Evolutionary conservation across 2,329 filamentous ascomycete species (phyloP), one percentile per base, ranked within the genome.

Genomic region (Fusarium incarnatum): DNA sequence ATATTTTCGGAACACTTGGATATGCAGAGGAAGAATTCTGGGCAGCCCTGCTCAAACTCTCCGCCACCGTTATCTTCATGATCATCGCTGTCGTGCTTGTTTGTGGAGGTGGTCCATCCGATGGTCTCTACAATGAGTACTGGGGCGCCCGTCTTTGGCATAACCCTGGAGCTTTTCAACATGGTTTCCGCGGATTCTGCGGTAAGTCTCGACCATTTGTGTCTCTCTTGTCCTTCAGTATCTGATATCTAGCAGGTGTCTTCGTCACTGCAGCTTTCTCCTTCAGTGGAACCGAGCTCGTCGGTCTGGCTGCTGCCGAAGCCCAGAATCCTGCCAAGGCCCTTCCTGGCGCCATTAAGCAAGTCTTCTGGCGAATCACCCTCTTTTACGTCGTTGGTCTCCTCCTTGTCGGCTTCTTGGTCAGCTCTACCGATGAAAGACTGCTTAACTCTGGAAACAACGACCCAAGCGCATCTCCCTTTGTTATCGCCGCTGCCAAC

Each of bases 271-370:
- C 91, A 5, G 91, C 91, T 6, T 93, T 93, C 74, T 83, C 91
- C 23, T 94, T 93, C 76, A 87, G 88, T 18, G 91, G 91, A 16
- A 93, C 91, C 0, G 91, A 93, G 76, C 83, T 92, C 4, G 91
- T 93, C n/a, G 91, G 91, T 72, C 84, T 94, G 5, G 90, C 91
- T 5, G 91, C 91, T 1, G 91, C 91, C 9, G 92, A 94, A 79
- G 88, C 91, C 0, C 80, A 82, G 12, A 92, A 93, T 75, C 92
- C 92, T 0, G 85, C 88, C 60, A 90, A 92, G 76, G 88, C 91
- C 0, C 85, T 97, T 2, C 94, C 94, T 0, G 90, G 89, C 3
- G 94, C 94, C 8, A 90, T 95, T 74, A 97, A 96, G 82, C 94
- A 97, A 77, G 92, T 87, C 32, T 87, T 87, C 62, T 87, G 85